phyloP scores from a whole-genome alignment of 2,329 filamentous ascomycete species.

The Byssothecium circinans region DNA sequence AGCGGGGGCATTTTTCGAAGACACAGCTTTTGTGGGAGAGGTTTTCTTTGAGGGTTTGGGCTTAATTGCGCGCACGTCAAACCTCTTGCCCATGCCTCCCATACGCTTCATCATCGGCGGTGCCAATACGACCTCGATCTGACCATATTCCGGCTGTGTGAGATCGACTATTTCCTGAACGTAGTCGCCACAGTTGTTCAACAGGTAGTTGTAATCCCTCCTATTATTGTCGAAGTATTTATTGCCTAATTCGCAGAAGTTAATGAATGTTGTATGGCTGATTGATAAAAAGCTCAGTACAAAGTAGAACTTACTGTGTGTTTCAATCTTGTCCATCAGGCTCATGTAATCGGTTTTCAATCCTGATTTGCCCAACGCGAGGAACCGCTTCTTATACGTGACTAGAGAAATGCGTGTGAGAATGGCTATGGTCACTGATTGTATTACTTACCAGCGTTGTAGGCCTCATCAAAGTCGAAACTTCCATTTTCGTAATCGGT shows the following conservation, averaged over 20 bases:
- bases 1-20: neutral
- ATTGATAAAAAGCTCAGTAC: neutral
- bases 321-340: neutral
- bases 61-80: neutral
- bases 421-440: neutral
- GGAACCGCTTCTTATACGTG: conserved; percentile 1
- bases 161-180: neutral
- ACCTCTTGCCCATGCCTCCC: neutral
- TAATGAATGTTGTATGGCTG: neutral
- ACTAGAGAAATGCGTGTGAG: neutral
- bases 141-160: neutral
- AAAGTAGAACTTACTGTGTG: neutral
- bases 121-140: neutral
- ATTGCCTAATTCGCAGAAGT: neutral
- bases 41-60: neutral
- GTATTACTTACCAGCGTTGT: neutral
- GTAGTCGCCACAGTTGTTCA: conserved; percentile 1
- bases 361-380: neutral
- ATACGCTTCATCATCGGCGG: neutral
- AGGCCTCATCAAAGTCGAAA: neutral
- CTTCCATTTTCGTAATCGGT: neutral
- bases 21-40: neutral
- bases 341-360: neutral
- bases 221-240: neutral
- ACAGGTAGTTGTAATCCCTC: conserved; percentile 1